A percentile compares a stretch with the other conserved stretches of the same genome.
phyloP scores from a whole-genome alignment of 2,329 filamentous ascomycete genomes.

The Colletotrichum sp. region DNA sequence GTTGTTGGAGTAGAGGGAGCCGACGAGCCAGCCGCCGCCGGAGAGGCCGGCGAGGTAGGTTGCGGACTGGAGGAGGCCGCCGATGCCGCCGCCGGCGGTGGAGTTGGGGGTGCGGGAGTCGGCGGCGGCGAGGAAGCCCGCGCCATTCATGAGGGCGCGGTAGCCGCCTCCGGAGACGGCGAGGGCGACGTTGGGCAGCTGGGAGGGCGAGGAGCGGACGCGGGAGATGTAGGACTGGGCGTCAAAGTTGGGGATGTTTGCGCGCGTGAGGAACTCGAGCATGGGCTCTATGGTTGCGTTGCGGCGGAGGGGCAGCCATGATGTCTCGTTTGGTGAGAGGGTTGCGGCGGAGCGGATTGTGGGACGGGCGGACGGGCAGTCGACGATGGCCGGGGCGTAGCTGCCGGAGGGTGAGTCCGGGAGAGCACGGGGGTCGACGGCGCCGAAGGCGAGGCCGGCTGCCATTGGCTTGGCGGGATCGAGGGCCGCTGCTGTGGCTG shows the following conservation, averaged over 20 bases:
- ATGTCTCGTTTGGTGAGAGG: slow-evolving; percentile 71
- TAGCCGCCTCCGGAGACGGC: slow-evolving; percentile 87
- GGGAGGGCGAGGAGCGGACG: slow-evolving; percentile 67
- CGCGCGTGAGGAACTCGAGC: slow-evolving; percentile 70
- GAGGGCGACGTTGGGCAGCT: slow-evolving; percentile 67
- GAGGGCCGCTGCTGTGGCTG: slow-evolving; percentile 31
- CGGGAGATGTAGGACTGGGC: slow-evolving; percentile 72
- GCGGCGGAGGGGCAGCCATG: slow-evolving; percentile 76
- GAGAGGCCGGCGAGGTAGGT: slow-evolving; percentile 84
- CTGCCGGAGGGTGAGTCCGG: slow-evolving; percentile 53
- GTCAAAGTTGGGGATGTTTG: slow-evolving; percentile 80
- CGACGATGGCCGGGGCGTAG: slow-evolving; percentile 72
- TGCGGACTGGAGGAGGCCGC: slow-evolving; percentile 78
- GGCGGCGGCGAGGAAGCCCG: slow-evolving; percentile 78
- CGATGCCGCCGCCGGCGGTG: slow-evolving; percentile 69
- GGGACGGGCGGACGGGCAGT: slow-evolving; percentile 74
- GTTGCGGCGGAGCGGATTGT: slow-evolving; percentile 65
- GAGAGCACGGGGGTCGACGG: slow-evolving; percentile 32
- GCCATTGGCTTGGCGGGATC: slow-evolving; percentile 15
- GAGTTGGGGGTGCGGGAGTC: slow-evolving; percentile 72
- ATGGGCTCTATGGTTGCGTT: slow-evolving; percentile 78
- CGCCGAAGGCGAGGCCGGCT: background rate
- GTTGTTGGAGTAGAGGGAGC: slow-evolving; percentile 85
- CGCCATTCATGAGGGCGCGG: slow-evolving; percentile 83
- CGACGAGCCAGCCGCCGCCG: slow-evolving; percentile 83